Percentiles rank a stretch among this genome's conserved stretches.
Conservation (phyloP, 345 rosid genomes). For the Hibiscus syriacus region DNA sequence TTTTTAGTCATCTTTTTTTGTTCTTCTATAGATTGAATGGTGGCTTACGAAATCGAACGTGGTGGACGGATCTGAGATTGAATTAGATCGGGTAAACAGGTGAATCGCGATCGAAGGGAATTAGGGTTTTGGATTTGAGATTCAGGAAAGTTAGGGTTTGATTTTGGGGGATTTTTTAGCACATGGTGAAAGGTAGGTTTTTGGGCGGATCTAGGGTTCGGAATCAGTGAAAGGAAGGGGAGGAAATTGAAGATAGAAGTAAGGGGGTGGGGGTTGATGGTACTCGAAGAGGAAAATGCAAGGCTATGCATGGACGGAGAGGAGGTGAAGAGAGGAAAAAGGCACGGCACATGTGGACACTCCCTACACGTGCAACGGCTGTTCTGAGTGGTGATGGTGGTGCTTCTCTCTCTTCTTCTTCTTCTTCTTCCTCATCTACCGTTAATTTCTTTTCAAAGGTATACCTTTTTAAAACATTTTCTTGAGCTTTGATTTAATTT, state of each 20-base stretch:
- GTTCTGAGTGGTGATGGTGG: conserved; percentile 31
- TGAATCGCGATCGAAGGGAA: conserved; percentile 3
- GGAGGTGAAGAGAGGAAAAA: conserved; percentile 32
- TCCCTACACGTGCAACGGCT: conserved; percentile 48
- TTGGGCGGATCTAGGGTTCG: conserved; percentile 18
- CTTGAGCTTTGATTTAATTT: background rate
- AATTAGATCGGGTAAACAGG: conserved; percentile 19
- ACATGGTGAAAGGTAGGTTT: conserved; percentile 15
- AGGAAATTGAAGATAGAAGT: background rate
- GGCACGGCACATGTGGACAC: conserved; percentile 52
- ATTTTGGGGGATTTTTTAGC: background rate
- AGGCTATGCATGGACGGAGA: conserved; percentile 65
- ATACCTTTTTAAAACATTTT: background rate
- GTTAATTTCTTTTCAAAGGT: conserved; percentile 60
- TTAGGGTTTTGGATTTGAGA: conserved; percentile 27
- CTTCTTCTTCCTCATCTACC: conserved; percentile 37
- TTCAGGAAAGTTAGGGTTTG: conserved; percentile 28
- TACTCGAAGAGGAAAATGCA: conserved; percentile 54
- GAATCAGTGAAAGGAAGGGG: conserved; percentile 11
- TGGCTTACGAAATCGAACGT: conserved; percentile 11
- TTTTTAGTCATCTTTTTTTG: background rate
- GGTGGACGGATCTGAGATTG: conserved; percentile 28
- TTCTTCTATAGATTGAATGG: conserved; percentile 21
- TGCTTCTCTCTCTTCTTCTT: conserved; percentile 33
- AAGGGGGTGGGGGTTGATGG: conserved; percentile 38